These are phyloP conservation scores for Chalciporus piperatus DNA, from an alignment of 768 basidiomycete species.

Conservation along the genomic window DNA sequence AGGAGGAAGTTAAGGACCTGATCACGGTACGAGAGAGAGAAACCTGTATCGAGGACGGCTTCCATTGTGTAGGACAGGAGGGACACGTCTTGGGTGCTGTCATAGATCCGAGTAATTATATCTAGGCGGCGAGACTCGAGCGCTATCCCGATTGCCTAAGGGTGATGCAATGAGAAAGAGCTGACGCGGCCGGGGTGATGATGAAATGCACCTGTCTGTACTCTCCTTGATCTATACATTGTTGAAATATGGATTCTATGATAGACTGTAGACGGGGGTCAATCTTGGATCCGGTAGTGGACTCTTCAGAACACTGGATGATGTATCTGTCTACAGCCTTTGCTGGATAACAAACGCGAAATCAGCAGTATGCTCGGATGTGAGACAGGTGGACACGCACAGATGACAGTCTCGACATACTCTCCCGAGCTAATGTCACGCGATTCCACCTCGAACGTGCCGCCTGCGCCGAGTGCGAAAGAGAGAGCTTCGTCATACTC, in stretches of 20 bases:
- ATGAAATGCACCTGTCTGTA: slow-evolving; percentile 70
- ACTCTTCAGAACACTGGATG: slow-evolving; percentile 57
- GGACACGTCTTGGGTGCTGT: slow-evolving; percentile 67
- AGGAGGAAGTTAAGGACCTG: slow-evolving; percentile 76
- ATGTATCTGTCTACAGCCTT: slow-evolving; percentile 97
- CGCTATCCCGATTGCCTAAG: slow-evolving; percentile 90
- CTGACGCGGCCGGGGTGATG: not conserved
- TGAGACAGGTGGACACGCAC: slow-evolving; percentile 49
- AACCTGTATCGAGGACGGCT: slow-evolving; percentile 85
- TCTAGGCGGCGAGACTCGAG: slow-evolving; percentile 89
- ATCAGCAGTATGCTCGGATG: not conserved
- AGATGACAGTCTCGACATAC: slow-evolving; percentile 92
- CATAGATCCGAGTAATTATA: slow-evolving; percentile 75
- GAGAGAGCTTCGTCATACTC: slow-evolving; percentile 94
- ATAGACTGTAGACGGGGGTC: slow-evolving; percentile 79
- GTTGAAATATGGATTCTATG: slow-evolving; percentile 85
- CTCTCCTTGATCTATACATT: slow-evolving; percentile 86
- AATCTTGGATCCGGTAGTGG: slow-evolving; percentile 51
- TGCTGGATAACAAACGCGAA: slow-evolving; percentile 45
- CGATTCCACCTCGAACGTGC: slow-evolving; percentile 77
- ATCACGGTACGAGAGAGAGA: slow-evolving; percentile 82
- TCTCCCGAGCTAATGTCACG: slow-evolving; percentile 67
- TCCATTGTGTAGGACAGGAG: slow-evolving; percentile 91
- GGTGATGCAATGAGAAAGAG: slow-evolving; percentile 8
- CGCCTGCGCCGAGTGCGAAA: slow-evolving; percentile 89